Base-by-base conservation (phyloP, 345 rosid genomes). In the Aquilaria sinensis region DNA sequence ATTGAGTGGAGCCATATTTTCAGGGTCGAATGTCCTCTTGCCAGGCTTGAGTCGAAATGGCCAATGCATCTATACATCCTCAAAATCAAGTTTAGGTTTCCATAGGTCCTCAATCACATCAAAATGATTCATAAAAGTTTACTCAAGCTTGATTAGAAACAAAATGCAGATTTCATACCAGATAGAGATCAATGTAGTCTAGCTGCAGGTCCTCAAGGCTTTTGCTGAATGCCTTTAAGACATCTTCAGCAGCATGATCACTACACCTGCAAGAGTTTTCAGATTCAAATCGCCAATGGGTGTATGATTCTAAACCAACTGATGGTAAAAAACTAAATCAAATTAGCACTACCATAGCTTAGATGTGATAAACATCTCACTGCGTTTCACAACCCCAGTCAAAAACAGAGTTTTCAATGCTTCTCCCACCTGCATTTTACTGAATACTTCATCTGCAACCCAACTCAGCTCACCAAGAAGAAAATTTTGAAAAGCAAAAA, bases 21-120 rank as follows among this genome's bases (percentile, higher is more conserved):
- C 79, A 12, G 82, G 82, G 16, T 61, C 75, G 56, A 71, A 82
- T 0, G 85, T 85, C 1, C 61, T 58, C 1, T 64, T 52, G n/a
- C 85, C 87, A 8, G 73, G 52, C 70, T 76, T 80, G 14, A 77
- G 76, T 10, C 87, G 73, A 56, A 85, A 71, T 50, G 87, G 90
- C 87, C 85, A 82, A 67, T 82, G 85, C 14, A 85, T 73, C 85
- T 85, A 71, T 10, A 61, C 14, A 23, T 60, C 11, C 16, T 51
- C 3, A 14, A 66, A 54, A 14, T 3, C 61, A 48, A 68, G 8
- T 5, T 66, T 41, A 69, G 29, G 54, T 51, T 52, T 23, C n/a
- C 13, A 46, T 3, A 43, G 32, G 8, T 0, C 7, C 33, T 29
- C 16, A 59, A 41, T n/a, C 65, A 47, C 3, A 23, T 49, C n/a